Conservation (phyloP, 1,139 yeast genomes). For the Taphrina communis region DNA sequence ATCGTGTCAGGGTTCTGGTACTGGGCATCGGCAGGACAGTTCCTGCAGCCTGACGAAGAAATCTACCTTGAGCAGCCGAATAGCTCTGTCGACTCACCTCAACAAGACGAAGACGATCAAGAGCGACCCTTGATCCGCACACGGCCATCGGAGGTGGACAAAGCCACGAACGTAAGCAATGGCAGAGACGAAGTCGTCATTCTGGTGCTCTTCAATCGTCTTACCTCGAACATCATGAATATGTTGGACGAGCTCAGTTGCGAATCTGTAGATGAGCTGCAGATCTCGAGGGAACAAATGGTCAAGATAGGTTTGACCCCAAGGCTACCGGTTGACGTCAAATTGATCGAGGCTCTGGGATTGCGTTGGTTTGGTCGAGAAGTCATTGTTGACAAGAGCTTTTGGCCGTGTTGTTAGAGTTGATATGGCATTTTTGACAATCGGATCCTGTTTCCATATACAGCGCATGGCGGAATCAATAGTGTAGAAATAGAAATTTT, state of each 20-base stretch:
- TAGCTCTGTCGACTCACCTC: not conserved
- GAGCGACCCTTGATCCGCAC: slow-evolving; percentile 13
- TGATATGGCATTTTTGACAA: no score
- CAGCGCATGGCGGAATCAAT: not conserved
- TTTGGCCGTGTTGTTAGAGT: slow-evolving; percentile 25
- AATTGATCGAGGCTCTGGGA: slow-evolving; percentile 9
- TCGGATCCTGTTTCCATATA: no score
- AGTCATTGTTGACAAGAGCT: slow-evolving; percentile 25
- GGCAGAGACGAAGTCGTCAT: slow-evolving; percentile 25
- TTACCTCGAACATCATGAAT: slow-evolving; percentile 23
- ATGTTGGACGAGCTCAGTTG: slow-evolving; percentile 23
- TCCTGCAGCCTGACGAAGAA: slow-evolving; percentile 10
- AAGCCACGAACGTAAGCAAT: slow-evolving; percentile 2
- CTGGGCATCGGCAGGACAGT: slow-evolving; percentile 28
- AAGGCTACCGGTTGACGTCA: slow-evolving; percentile 7
- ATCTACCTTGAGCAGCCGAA: slow-evolving; percentile 10
- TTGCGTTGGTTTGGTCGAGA: slow-evolving; percentile 23
- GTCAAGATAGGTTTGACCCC: slow-evolving; percentile 28
- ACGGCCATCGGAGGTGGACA: not conserved
- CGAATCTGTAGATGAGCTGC: slow-evolving; percentile 17
- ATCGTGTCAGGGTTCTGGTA: slow-evolving; percentile 28
- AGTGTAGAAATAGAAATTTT: not conserved
- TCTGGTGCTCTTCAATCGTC: slow-evolving; percentile 16
- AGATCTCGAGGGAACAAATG: slow-evolving; percentile 26
- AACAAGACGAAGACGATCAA: not conserved